These are phyloP conservation scores for Aspergillus pseudoglaucus DNA, from an alignment of 2,329 filamentous ascomycete genomes.

Conservation along the genomic window DNA sequence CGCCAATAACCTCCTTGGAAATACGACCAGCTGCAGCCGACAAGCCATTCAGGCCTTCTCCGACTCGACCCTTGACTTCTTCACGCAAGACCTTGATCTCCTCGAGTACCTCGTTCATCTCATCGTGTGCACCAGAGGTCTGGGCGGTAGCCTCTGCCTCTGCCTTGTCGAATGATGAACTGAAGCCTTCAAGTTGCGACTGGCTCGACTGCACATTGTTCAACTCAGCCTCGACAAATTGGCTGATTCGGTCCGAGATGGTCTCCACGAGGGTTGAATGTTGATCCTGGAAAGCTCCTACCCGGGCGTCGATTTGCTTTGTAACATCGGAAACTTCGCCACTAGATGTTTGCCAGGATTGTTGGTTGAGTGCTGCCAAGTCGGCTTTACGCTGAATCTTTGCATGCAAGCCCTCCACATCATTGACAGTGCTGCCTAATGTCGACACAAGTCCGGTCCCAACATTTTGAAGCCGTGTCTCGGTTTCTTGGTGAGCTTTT, in stretches of 20 bases:
- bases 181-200: conserved; percentile 62
- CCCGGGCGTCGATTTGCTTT: conserved; percentile 64
- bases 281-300: conserved; percentile 64
- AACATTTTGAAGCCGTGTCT: conserved; percentile 66
- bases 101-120: conserved; percentile 85
- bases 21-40: conserved; percentile 81
- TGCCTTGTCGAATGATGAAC: conserved; percentile 60
- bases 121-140: conserved; percentile 57
- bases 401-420: conserved; percentile 74
- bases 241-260: conserved; percentile 65
- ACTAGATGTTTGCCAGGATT: conserved; percentile 71
- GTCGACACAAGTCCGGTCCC: conserved; percentile 72
- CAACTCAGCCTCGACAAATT: conserved; percentile 70
- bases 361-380: conserved; percentile 71
- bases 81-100: conserved; percentile 88
- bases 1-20: conserved; percentile 78
- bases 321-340: conserved; percentile 71
- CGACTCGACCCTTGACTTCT: conserved; percentile 78
- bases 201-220: conserved; percentile 65
- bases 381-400: conserved; percentile 84
- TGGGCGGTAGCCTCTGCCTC: conserved; percentile 57
- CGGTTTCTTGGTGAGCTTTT: conserved; percentile 79
- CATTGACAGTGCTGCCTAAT: conserved; percentile 67
- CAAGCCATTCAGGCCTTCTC: conserved; percentile 74
- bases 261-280: conserved; percentile 65